Evolutionary conservation across 2,329 filamentous ascomycete species (phyloP).

Genomic region (Botrytis fragariae): DNA sequence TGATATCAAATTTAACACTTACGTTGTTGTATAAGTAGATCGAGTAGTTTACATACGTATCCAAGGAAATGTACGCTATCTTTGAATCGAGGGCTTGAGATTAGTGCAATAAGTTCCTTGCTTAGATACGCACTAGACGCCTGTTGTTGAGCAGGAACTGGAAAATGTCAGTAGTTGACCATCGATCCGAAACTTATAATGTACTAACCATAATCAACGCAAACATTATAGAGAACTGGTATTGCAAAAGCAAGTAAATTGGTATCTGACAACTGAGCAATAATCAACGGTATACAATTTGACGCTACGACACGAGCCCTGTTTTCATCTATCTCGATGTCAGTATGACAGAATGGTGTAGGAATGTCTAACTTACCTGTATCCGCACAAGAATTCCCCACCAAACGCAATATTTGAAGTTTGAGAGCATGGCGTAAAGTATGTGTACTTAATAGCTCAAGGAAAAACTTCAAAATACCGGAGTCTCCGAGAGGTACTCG

Average conservation of each 20-base stretch:
- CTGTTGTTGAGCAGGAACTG: constrained; percentile 53
- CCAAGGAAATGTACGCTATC: constrained; percentile 46
- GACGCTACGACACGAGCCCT: constrained; percentile 53
- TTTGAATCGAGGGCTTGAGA: constrained; percentile 47
- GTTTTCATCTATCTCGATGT: constrained; percentile 51
- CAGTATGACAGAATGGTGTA: constrained; percentile 10
- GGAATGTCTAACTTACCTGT: constrained; percentile 43
- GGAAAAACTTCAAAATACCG: constrained; percentile 56
- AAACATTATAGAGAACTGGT: constrained; percentile 61
- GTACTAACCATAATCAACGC: constrained; percentile 59
- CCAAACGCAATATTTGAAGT: constrained; percentile 54
- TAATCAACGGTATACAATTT: constrained; percentile 48
- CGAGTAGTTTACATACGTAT: constrained; percentile 57
- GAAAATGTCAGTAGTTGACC: constrained; percentile 26
- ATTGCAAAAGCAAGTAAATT: constrained; percentile 53
- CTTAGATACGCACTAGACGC: constrained; percentile 54
- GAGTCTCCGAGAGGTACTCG: constrained; percentile 56
- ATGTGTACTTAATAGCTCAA: constrained; percentile 44
- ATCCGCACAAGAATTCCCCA: constrained; percentile 63
- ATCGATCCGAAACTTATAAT: not conserved
- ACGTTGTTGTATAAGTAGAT: constrained; percentile 53
- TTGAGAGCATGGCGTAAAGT: constrained; percentile 39
- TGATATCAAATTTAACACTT: constrained; percentile 21
- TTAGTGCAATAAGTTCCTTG: constrained; percentile 48
- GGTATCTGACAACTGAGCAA: constrained; percentile 46